Base-by-base conservation (phyloP, 1,284 basidiomycete genomes). In the Acaromyces ingoldii region DNA sequence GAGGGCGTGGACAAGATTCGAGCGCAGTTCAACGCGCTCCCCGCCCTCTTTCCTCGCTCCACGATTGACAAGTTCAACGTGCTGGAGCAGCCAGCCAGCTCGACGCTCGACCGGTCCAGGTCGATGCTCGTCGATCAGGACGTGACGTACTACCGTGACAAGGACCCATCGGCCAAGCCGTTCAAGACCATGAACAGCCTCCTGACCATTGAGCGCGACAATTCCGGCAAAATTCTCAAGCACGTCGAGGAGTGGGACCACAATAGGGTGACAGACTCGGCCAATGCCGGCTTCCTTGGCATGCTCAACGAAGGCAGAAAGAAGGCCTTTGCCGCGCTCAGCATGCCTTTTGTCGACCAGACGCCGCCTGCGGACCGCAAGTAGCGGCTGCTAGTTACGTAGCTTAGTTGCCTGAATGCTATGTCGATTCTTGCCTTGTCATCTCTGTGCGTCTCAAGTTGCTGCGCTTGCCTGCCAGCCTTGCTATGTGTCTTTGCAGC, bases 161-260 rank as follows among this genome's bases (percentile, higher is more conserved):
- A 58, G 17, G 44, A 53, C 38, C 25, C 39, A 5, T 31, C 36
- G 24, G 54, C 31, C 9, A 36, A 45, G 21, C 54, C 54, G 30
- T 50, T 58, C 47, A 58, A 49, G 39, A 58, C 49, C 2, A 21
- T 58, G 13, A 58, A 58, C 37, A 48, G 44, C 1, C 45, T 58
- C 11, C 25, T 58, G 4, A 57, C 57, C 4, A 33, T 58, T 13
- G 44, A 55, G 30, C 37, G 50, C 42, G 53, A 58, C 38, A 38
- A 24, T 5, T 17, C 44, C 15, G 57, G 57, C 19, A 50, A 52
- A 25, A 50, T 58, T 25, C 31, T 42, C n/a, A 57, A 26, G 6
- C 57, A 58, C 44, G 49, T 47, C 9, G 57, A 58, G 39, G 57
- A 58, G 51, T 58, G 57, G 57, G 45, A 56, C 15, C 57, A 58